Base-by-base conservation (phyloP, 768 basidiomycete species). In the Boletus edulis region DNA sequence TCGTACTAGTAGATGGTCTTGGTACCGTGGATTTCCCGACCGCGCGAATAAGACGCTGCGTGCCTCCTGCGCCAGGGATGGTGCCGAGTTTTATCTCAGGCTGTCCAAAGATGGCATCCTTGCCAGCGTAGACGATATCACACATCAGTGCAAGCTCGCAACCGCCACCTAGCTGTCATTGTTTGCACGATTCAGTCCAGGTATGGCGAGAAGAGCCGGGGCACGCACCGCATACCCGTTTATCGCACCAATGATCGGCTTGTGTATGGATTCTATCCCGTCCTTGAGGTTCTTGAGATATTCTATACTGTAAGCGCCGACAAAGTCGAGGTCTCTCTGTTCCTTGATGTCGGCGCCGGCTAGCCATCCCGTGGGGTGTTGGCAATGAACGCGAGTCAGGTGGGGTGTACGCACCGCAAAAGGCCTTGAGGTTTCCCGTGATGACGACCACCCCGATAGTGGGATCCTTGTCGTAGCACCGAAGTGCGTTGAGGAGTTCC, bases 321-420 rank as follows among this genome's bases (percentile, higher is more conserved):
- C 69, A 53, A 81, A 78, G 75, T 76, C 92, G 90, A 75, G 66
- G 27, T 92, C 89, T 71, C 90, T 94, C 91, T 98, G 97, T 72
- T 98, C 95, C 73, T 95, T 98, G 74, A 98, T 98, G 72, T 98
- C 96, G 13, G 96, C 96, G 3, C 96, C 94, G 59, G 94, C 94
- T 61, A 31, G 11, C 20, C 8, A 40, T 35, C 12, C 31, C 14
- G 14, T 29, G 11, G 22, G 1, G 34, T 6, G 22, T 44, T 45
- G n/a, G 11, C 13, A 1, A 20, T 32, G 46, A 51, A 17, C 4
- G 10, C 6, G 18, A n/a, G 6, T 18, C 7, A 5, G 5, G 22
- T 15, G 22, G 11, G 1, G 4, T 15, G 9, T 12, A 35, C 62
- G 39, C 46, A 63, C 60, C 57, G 32, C 57, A 60, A 68, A 98